Base-by-base conservation (phyloP, 331 rosid species). In the Malus hybrid region DNA sequence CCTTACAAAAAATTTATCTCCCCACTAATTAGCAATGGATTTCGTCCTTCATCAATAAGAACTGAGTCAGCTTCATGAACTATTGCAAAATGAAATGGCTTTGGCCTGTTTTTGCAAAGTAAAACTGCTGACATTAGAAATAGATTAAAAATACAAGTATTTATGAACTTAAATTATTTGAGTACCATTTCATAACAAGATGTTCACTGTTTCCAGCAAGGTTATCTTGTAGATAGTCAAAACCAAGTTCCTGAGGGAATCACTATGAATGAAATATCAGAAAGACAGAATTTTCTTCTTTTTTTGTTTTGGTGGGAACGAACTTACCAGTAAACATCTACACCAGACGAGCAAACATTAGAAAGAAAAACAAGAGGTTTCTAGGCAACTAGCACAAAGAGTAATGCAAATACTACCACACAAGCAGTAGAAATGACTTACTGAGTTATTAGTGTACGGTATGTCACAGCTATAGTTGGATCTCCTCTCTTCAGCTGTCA, bases 41-140 rank as follows among this genome's bases (percentile, higher is more conserved):
- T 93, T 84, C 97, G 85, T 85, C 98, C 98, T 81, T 93, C 98
- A 56, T 93, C 97, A 68, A 93, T 91, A 79, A 93, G 90, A 77
- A 91, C 98, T 13, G 97, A 93, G 78, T 91, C 98, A 70, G 90
- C 98, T 84, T 93, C 98, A 85, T 93, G 96, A 68, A 93, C 98
- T 78, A 93, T 93, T 63, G 93, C 98, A 88, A 89, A 93, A 87
- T 87, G 96, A 85, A 93, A 93, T 66, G 98, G 96, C 78, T 87
- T 90, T 80, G 98, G 97, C 96, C 98, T 93, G 78, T 77, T 71
- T 66, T 81, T 78, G 63, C 75, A 68, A 76, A 75, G 69, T 50
- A 61, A 7, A 52, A 71, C 66, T 30, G 52, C 76, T 57, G 65
- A 34, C 39, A 70, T 64, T 42, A 74, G 70, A 42, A 79, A 70